phyloP scores from a whole-genome alignment of 805 yeast genomes.

The Cyberlindnera xylosilytica region DNA sequence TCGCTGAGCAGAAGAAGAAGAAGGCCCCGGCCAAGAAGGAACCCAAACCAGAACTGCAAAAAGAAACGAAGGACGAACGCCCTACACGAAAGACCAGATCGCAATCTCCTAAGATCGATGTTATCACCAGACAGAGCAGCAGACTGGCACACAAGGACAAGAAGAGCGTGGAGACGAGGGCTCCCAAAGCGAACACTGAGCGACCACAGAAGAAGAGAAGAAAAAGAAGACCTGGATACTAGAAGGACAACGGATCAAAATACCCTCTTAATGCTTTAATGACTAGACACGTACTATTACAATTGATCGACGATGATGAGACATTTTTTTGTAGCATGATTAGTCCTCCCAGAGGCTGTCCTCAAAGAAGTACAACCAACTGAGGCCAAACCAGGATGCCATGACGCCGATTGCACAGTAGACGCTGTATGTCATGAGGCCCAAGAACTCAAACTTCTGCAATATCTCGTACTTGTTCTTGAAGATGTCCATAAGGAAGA shows the following conservation, averaged over 20 bases:
- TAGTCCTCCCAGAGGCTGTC: constrained; percentile 58
- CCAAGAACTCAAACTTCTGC: constrained; percentile 64
- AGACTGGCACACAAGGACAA: background rate
- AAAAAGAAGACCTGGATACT: constrained; percentile 7
- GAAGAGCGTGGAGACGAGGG: background rate
- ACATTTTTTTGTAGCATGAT: background rate
- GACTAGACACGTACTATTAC: background rate
- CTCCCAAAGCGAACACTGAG: background rate
- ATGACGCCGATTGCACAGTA: constrained; percentile 86
- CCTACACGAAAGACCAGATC: no score
- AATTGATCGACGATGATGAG: no score
- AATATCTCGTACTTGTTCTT: constrained; percentile 51
- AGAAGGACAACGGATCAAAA: background rate
- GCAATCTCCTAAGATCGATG: background rate
- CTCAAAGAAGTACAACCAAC: constrained; percentile 85
- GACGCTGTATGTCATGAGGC: constrained; percentile 78
- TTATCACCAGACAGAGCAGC: no score
- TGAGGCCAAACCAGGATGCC: constrained; percentile 82
- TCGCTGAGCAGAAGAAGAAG: background rate
- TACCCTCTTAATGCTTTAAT: background rate
- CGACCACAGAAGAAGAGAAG: constrained; percentile 1
- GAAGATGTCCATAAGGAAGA: constrained; percentile 51
- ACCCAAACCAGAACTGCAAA: background rate
- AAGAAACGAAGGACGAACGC: no score
- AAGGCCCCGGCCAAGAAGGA: background rate